Evolutionary conservation across 1,284 basidiomycete species (phyloP).

Genomic region (Mycosarcoma mackinlayi): DNA sequence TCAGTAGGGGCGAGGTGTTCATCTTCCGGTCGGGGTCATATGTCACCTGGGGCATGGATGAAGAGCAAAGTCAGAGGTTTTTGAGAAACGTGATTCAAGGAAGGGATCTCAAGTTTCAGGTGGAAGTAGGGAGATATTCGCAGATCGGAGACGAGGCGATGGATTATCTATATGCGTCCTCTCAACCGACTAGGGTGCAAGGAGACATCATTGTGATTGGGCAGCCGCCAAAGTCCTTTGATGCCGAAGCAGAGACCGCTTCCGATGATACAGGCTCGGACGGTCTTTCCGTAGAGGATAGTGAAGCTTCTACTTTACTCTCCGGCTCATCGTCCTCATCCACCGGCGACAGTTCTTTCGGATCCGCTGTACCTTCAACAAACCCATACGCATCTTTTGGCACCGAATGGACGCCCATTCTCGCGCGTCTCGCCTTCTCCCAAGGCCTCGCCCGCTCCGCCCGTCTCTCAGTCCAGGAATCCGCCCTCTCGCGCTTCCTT

Average conservation of each 20-base stretch:
- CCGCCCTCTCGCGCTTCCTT: conserved; percentile 54
- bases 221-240: conserved; percentile 45
- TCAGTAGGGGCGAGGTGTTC: conserved; percentile 58
- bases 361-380: not conserved
- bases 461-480: conserved; percentile 62
- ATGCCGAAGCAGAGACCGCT: conserved; percentile 19
- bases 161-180: conserved; percentile 59
- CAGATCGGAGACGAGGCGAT: conserved; percentile 65
- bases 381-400: conserved; percentile 30
- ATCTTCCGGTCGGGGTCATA: conserved; percentile 64
- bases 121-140: conserved; percentile 50
- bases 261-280: conserved; percentile 1
- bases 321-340: no score
- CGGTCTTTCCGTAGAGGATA: not conserved
- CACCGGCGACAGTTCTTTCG: no score
- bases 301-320: not conserved
- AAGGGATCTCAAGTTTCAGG: conserved; percentile 26
- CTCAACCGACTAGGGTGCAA: conserved; percentile 60
- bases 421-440: conserved; percentile 63
- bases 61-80: conserved; percentile 56
- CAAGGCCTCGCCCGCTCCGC: conserved; percentile 66
- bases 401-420: conserved; percentile 55
- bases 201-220: conserved; percentile 66
- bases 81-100: conserved; percentile 54
- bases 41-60: conserved; percentile 64